Base-by-base conservation (phyloP, 2,329 filamentous ascomycete species). In the Cryphonectria naterciae region DNA sequence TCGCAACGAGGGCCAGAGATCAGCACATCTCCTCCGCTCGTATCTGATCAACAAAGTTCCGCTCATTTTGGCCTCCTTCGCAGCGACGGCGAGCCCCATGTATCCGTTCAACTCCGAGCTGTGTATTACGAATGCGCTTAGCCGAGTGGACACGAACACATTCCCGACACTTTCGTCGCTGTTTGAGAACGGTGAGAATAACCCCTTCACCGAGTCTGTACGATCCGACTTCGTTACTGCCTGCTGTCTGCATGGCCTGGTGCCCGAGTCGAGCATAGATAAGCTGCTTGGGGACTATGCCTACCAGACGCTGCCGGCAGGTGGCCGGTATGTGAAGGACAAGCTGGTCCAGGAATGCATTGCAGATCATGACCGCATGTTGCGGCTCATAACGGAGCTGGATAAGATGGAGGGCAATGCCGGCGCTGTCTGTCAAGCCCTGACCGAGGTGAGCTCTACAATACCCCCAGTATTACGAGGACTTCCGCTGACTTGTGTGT, bases 401-500 rank as follows among this genome's bases (percentile, higher is more conserved):
- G 94, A 97, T 70, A 92, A 91, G 66, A 94, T 96, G 87, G 93
- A 97, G 76, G 95, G 95, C 1, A 98, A 98, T 79, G 93, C 93
- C 2, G 94, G 93, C 2, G 93, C 94, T 2, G 93, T 97, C 25
- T 92, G 92, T 66, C 90, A 91, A 72, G 95, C 94, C 2, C 84
- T 95, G 61, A 88, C 90, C 54, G 92, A 93, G 83, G 91, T 91
- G 79, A 75, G 84, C 78, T 37, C 37, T 13, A 17, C 7, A 25
- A 28, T 13, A n/a, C 0, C 25, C 35, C 13, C 22, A n/a, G 13
- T 32, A 7, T 46, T 10, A n/a, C 13, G 4, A 70, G 71, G 46
- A 1, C 46, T 5, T 43, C 41, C 13, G 49, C 70, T 71, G 28
- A 64, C 25, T 28, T 17, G 11, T 32, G 2, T 28, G 17, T 39